Evolutionary conservation across 108 stramenopile genomes (phyloP), one percentile per base, ranked within the genome.

Genomic region (Stephanodiscus triporus): DNA sequence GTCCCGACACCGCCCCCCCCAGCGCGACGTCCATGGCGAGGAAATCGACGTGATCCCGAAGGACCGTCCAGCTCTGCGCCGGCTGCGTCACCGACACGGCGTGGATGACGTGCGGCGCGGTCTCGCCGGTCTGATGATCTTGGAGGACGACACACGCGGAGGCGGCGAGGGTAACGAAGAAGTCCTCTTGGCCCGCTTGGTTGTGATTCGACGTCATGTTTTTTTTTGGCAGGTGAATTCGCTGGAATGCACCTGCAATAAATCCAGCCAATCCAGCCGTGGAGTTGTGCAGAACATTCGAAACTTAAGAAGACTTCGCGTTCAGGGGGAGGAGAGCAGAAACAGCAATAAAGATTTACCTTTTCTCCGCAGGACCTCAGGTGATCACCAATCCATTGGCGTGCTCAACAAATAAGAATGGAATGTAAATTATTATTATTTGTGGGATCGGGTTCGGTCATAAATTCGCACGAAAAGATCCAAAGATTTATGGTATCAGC

Each of bases 11-110:
- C 10, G 74, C 32, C 30, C 55, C 51, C 0, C 75, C 70, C 22
- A 95, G 75, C 36, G 76, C 82, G 6, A 76, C 55, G n/a, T 84
- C 76, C 59, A 95, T 61, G 26, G 81, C 64, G 11, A 77, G 42
- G 66, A 95, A 92, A 51, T 95, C 90, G 66, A 87, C 76, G 34
- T 95, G 91, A 63, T 89, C 87, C 16, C 94, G 89, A 45, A 95
- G 72, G 1, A 95, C 94, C 0, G 86, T 93, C 94, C 94, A 95
- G 30, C 86, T 84, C 78, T 91, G 90, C 8, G 87, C 81, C 32
- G 91, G 94, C 68, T 95, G 94, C 6, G 83, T 74, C 2, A 95
- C 91, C 6, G 88, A 78, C 19, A 95, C 85, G 43, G 88, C 91
- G 61, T 92, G 88, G 11, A 93, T 88, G 2, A 95, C 36, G 48